phyloP scores from a whole-genome alignment of 1,284 basidiomycete genomes.

The Boletus putidus region DNA sequence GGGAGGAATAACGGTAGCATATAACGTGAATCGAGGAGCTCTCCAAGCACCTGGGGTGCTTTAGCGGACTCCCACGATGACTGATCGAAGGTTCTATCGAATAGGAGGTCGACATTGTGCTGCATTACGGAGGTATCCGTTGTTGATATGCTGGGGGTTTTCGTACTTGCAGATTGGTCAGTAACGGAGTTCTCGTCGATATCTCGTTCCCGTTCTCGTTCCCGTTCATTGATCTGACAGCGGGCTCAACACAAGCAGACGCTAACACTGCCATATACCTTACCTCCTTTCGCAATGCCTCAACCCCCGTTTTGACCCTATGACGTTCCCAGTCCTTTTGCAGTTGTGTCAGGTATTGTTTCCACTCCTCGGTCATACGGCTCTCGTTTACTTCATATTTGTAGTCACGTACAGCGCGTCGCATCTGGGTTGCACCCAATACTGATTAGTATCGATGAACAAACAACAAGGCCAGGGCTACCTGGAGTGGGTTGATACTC shows the following conservation, averaged over 20 bases:
- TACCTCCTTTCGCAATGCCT: slow-evolving; percentile 78
- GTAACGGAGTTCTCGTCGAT: slow-evolving; percentile 39
- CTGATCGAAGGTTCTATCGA: slow-evolving; percentile 65
- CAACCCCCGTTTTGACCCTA: slow-evolving; percentile 78
- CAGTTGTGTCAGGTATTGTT: slow-evolving; percentile 89
- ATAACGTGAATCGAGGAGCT: slow-evolving; percentile 85
- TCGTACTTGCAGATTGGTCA: slow-evolving; percentile 30
- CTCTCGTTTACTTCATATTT: slow-evolving; percentile 92
- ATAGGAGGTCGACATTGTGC: slow-evolving; percentile 72
- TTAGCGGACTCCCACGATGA: slow-evolving; percentile 73
- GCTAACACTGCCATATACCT: slow-evolving; percentile 4
- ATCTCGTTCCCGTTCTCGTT: slow-evolving; percentile 47
- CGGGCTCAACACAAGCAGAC: slow-evolving; percentile 2
- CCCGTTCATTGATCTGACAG: slow-evolving; percentile 58
- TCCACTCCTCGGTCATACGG: slow-evolving; percentile 91
- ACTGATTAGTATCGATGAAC: slow-evolving; percentile 3
- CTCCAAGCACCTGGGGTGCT: slow-evolving; percentile 80
- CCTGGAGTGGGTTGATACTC: slow-evolving; percentile 88
- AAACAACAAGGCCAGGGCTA: slow-evolving; percentile 29
- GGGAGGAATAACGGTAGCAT: slow-evolving; percentile 91
- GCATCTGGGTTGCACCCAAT: slow-evolving; percentile 58
- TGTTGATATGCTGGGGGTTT: slow-evolving; percentile 37
- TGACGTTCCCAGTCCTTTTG: slow-evolving; percentile 96
- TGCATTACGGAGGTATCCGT: slow-evolving; percentile 45
- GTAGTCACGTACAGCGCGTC: slow-evolving; percentile 90